Evolutionary conservation across 441 rosid species (phyloP), one percentile per base, ranked within the genome.

Genomic region (Populus trichocarpa): DNA sequence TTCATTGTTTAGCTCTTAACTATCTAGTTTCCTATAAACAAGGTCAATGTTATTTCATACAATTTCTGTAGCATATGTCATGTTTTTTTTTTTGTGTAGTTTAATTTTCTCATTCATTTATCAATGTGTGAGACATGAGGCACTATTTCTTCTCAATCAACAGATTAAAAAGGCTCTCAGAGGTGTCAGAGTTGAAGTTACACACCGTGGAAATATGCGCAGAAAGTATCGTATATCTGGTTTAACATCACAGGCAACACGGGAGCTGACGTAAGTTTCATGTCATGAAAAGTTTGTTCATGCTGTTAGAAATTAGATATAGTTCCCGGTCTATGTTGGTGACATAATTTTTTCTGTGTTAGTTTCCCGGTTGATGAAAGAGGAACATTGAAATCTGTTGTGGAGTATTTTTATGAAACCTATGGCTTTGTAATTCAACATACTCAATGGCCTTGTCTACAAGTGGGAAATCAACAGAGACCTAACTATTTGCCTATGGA

Each of bases 401-500:
- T 96, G 16, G 98, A 89, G 73, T 96, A 96, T 85, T 96, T 96
- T 75, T 81, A 78, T 0, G 97, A 92, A 77, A 92, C 97, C 8
- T 92, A 96, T 82, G 97, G 94, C 53, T 90, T 92, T 36, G 84
- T 75, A 3, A 93, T 95, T 79, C 95, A 89, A 78, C 94, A 90
- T 76, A 86, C 90, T 10, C 97, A 91, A 40, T 89, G 90, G 89
- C 99, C 99, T 5, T 96, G 99, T 74, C 84, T 96, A 32, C 99
- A 96, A 91, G 99, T 96, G 46, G 99, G 99, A 36, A 96, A 91
- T 80, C 92, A 90, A 68, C 90, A 90, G 85, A 91, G 95, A 75
- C 97, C 99, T 42, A 96, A 93, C 83, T 96, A 96, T 84, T 80
- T 96, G 74, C 98, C 99, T 0, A 96, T 96, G 99, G 99, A 96